A percentile compares a stretch with the other conserved stretches of the same genome.
Conservation (phyloP, 1,284 basidiomycete species). For the Irpex sp. region DNA sequence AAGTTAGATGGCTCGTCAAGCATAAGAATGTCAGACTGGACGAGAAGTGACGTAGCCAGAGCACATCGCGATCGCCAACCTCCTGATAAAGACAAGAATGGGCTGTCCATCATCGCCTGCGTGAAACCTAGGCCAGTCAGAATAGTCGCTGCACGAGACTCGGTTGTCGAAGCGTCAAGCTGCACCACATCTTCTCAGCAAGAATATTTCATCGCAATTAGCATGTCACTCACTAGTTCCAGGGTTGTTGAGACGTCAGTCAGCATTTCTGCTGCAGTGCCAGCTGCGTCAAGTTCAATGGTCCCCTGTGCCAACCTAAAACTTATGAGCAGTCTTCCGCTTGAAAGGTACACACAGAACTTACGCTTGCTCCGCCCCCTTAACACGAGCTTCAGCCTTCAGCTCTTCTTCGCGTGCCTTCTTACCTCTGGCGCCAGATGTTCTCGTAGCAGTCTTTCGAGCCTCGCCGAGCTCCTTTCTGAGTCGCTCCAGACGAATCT, state of each 20-base stretch:
- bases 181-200: neutral
- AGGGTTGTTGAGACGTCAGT: constrained; percentile 10
- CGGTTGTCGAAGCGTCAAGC: constrained; percentile 35
- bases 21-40: constrained; percentile 25
- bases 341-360: neutral
- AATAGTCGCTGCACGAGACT: constrained; percentile 54
- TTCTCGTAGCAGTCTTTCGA: constrained; percentile 48
- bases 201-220: neutral
- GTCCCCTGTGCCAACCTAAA: neutral
- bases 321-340: neutral
- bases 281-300: constrained; percentile 2
- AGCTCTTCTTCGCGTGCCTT: constrained; percentile 27
- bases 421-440: constrained; percentile 53
- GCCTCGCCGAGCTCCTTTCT: constrained; percentile 41
- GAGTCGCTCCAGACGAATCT: constrained; percentile 24
- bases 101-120: constrained; percentile 42
- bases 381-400: constrained; percentile 26
- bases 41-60: constrained; percentile 75
- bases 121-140: constrained; percentile 66
- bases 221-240: neutral
- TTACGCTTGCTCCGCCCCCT: constrained; percentile 9
- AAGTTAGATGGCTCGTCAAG: constrained; percentile 13
- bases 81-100: constrained; percentile 54
- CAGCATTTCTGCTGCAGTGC: constrained; percentile 8
- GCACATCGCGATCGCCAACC: constrained; percentile 73